Percentiles rank a stretch among this genome's conserved stretches.
These are phyloP conservation scores for Plantago rigida DNA, from an alignment of 305 asterid genomes.

Conservation along the genomic window DNA sequence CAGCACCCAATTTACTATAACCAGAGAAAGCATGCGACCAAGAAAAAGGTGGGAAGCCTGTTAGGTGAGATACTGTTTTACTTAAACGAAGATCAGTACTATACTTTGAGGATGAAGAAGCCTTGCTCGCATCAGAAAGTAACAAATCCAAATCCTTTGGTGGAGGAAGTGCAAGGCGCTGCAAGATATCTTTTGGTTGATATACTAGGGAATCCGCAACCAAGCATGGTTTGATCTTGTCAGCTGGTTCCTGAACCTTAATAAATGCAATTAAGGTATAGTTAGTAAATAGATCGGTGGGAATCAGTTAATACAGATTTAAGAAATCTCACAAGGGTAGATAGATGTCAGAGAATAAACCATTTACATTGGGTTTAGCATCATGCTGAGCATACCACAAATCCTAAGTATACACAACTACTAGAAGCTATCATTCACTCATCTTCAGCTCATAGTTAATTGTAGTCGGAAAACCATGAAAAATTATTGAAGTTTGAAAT, in stretches of 20 bases:
- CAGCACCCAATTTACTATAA: conserved; percentile 52
- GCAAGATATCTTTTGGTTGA: conserved; percentile 52
- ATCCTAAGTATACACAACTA: too few species aligned
- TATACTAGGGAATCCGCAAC: conserved; percentile 34
- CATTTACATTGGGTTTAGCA: too few species aligned
- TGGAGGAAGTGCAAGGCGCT: conserved; percentile 71
- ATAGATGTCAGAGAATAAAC: too few species aligned
- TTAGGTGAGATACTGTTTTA: conserved; percentile 45
- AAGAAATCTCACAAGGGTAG: background rate
- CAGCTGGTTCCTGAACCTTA: conserved; percentile 47
- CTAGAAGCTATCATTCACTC: too few species aligned
- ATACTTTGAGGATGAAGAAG: conserved; percentile 43
- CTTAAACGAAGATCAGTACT: conserved; percentile 52
- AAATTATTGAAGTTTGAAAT: too few species aligned
- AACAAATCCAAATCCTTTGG: conserved; percentile 69
- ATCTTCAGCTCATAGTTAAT: too few species aligned
- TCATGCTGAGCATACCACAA: too few species aligned
- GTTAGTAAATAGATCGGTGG: background rate
- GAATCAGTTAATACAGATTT: background rate
- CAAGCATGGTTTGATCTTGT: conserved; percentile 29
- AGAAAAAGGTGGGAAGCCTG: conserved; percentile 82
- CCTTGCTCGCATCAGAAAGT: conserved; percentile 61
- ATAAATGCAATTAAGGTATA: conserved; percentile 25
- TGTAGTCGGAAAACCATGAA: too few species aligned
- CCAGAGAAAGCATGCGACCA: conserved; percentile 78